A percentile compares a stretch with the other conserved stretches of the same genome.
Evolutionary conservation across 2,329 filamentous ascomycete genomes (phyloP).

Genomic region (Nemania abortiva): DNA sequence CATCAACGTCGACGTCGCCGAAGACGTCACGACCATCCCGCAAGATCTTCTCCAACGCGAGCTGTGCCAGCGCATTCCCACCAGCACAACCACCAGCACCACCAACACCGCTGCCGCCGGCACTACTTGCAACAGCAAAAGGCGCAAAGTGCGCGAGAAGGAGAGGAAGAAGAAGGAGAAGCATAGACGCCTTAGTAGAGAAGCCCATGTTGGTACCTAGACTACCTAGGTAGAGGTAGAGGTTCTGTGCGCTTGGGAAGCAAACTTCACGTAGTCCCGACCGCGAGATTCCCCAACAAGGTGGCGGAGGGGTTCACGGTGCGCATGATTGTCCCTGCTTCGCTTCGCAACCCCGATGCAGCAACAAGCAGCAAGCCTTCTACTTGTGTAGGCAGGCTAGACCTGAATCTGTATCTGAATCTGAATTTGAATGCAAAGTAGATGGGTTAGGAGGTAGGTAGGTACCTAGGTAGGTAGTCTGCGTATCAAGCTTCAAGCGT

Average conservation of each 20-base stretch:
- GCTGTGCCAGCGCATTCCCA: constrained; percentile 45
- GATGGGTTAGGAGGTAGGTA: too few relatives aligned
- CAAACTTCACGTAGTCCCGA: not conserved
- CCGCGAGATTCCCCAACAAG: not conserved
- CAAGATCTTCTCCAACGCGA: constrained; percentile 58
- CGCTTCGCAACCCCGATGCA: not conserved
- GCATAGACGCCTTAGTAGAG: not conserved
- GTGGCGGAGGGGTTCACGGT: constrained; percentile 17
- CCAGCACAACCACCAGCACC: not conserved
- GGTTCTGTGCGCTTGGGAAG: not conserved
- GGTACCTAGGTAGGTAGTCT: not conserved
- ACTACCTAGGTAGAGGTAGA: too few relatives aligned
- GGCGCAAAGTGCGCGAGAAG: constrained; percentile 5
- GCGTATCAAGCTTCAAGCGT: not conserved
- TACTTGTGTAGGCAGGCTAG: not conserved
- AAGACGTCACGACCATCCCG: constrained; percentile 58
- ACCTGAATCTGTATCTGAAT: too few relatives aligned
- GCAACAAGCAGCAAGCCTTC: constrained; percentile 7
- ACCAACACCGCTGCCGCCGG: not conserved
- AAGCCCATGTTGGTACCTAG: constrained; percentile 20
- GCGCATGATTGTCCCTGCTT: constrained; percentile 14
- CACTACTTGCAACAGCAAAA: constrained; percentile 5
- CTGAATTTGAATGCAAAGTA: too few relatives aligned
- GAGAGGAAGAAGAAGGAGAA: not conserved
- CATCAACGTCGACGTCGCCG: constrained; percentile 47